phyloP scores from a whole-genome alignment of 257 asterid species.

The Phtheirospermum japonicum region DNA sequence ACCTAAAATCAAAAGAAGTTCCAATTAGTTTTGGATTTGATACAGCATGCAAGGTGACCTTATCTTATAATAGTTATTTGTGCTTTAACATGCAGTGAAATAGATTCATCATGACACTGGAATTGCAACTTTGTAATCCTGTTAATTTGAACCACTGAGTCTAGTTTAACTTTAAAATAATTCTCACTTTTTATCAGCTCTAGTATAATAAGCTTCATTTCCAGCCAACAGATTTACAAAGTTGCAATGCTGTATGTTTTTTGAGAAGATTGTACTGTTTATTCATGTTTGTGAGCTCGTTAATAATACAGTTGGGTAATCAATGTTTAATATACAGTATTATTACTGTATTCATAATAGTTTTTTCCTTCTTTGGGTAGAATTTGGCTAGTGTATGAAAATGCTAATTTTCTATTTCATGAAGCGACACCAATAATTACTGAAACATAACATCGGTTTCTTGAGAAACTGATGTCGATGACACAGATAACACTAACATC shows the following conservation, averaged over 20 bases:
- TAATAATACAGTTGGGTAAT: constrained; percentile 3
- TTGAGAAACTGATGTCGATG: no score
- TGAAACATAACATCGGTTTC: no score
- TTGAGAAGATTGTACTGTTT: background rate
- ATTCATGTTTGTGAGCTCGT: background rate
- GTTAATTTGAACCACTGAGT: background rate
- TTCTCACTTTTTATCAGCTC: background rate
- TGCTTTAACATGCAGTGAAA: background rate
- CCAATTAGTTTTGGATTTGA: constrained; percentile 81
- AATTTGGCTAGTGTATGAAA: no score
- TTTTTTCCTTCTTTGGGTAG: background rate
- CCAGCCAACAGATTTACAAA: background rate
- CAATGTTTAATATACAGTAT: background rate
- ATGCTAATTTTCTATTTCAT: no score
- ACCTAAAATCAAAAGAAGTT: constrained; percentile 71
- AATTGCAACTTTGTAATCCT: background rate
- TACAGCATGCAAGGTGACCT: constrained; percentile 76
- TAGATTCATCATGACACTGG: background rate
- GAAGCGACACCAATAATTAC: no score
- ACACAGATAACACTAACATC: no score
- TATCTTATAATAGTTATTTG: background rate
- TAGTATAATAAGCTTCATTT: background rate
- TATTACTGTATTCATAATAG: background rate
- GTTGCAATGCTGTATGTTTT: background rate
- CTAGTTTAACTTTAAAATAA: background rate